Evolutionary conservation across 2,329 filamentous ascomycete genomes (phyloP), one percentile per base, ranked within the genome.

Genomic region (Madurella mycetomatis): DNA sequence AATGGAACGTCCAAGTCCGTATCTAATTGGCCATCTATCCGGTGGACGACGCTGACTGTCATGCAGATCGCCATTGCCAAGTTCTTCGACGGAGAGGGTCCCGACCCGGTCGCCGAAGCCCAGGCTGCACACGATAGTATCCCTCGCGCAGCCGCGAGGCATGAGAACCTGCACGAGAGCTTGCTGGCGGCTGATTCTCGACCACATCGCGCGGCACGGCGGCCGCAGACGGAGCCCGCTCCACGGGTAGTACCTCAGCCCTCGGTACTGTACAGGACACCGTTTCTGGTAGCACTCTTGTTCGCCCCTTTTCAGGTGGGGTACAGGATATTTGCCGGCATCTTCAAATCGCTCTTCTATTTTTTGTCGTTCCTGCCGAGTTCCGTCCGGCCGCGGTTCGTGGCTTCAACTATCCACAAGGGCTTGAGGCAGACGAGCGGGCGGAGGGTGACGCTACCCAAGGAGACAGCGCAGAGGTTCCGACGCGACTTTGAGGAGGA

Each of bases 61-160:
- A 15, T 16, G 13, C 53, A 96, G 86, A 96, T 97, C 65, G 92
- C 94, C 54, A 92, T 99, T 60, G 84, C 94, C 61, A 95, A 95
- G 68, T 97, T 97, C 81, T 99, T 96, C 69, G 94, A 99, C 66
- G 94, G 94, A 63, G 94, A 97, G 73, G 87, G 87, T 3, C 82
- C 90, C 47, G 90, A 95, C 68, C 87, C 84, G 12, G 76, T 92
- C 16, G 87, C 88, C 54, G 90, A 94, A 73, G 88, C 88, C 54
- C 79, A 85, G 48, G 80, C 85, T 47, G 78, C 81, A 8, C 78
- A 85, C 56, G 73, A 79, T 49, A 72, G 78, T n/a, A 77, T 57
- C 40, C 85, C 86, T 16, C 82, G 83, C 45, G 77, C 82, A 59
- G 73, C 83, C 55, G 74, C 78, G 13, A 79, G 89, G 60, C 83